Evolutionary conservation across 306 rosid genomes (phyloP).

Genomic region (Pterocarpus santalinus): DNA sequence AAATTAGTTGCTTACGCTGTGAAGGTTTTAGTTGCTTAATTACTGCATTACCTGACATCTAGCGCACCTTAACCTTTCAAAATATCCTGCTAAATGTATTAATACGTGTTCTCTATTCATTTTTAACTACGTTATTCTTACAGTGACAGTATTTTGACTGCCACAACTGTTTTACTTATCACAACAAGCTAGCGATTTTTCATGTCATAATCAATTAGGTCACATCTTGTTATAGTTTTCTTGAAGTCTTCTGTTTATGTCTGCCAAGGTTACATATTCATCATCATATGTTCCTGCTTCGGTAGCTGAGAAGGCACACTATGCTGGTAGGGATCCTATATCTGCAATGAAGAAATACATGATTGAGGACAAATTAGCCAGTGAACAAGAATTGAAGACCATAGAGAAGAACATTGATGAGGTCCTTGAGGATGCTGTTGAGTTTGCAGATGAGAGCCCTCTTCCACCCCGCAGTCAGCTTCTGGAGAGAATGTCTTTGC

Average conservation of each 20-base stretch:
- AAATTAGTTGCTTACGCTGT: background rate
- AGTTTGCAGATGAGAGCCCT: constrained; percentile 88
- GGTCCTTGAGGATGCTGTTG: constrained; percentile 80
- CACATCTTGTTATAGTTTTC: too few species aligned
- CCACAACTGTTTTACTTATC: too few species aligned
- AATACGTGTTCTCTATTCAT: too few species aligned
- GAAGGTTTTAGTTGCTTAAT: background rate
- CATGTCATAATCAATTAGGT: too few species aligned
- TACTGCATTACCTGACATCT: too few species aligned
- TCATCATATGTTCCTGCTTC: constrained; percentile 37
- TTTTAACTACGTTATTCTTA: too few species aligned
- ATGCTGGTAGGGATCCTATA: constrained; percentile 93
- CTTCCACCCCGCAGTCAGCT: constrained; percentile 89
- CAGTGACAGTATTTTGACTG: too few species aligned
- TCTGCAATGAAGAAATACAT: constrained; percentile 78
- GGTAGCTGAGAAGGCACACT: constrained; percentile 94
- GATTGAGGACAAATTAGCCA: constrained; percentile 75
- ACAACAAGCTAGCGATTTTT: too few species aligned
- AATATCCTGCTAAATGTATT: too few species aligned
- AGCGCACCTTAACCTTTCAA: too few species aligned
- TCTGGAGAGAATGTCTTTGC: constrained; percentile 95
- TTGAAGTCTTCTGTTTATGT: too few species aligned
- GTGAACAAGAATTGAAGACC: constrained; percentile 75
- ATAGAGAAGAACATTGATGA: constrained; percentile 88
- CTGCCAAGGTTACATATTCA: constrained; percentile 34